phyloP scores from a whole-genome alignment of 345 rosid species.

The Eucalyptus sideroxylon region DNA sequence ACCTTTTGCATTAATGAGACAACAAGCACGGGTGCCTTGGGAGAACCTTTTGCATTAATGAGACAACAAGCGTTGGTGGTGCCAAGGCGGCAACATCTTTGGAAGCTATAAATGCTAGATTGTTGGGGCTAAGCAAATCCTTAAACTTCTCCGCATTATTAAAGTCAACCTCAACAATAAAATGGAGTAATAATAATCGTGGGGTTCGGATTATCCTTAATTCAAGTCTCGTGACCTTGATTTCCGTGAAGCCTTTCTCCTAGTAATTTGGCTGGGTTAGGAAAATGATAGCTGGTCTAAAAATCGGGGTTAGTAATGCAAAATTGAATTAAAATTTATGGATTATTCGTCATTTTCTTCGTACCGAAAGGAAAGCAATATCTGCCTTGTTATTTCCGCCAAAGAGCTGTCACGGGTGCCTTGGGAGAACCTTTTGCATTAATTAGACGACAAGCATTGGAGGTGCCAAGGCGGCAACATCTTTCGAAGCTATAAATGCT shows the following conservation, averaged over 20 bases:
- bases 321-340: neutral
- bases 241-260: too few relatives aligned
- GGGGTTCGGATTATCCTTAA: accelerated
- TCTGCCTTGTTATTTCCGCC: neutral
- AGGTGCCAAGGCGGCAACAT: neutral
- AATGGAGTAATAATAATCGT: accelerated
- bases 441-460: neutral
- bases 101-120: neutral
- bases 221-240: too few relatives aligned
- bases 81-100: neutral
- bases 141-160: too few relatives aligned
- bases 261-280: too few relatives aligned
- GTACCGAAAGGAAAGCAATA: neutral
- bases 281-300: too few relatives aligned
- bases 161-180: too few relatives aligned
- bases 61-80: neutral
- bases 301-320: too few relatives aligned
- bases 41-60: neutral
- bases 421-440: neutral
- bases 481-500: neutral
- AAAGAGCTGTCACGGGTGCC: neutral
- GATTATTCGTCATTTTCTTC: too few relatives aligned
- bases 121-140: too few relatives aligned
- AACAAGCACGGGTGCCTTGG: neutral
- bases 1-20: neutral